Evolutionary conservation across 805 yeast genomes (phyloP), one percentile per base, ranked within the genome.

Genomic region (Candida montana): DNA sequence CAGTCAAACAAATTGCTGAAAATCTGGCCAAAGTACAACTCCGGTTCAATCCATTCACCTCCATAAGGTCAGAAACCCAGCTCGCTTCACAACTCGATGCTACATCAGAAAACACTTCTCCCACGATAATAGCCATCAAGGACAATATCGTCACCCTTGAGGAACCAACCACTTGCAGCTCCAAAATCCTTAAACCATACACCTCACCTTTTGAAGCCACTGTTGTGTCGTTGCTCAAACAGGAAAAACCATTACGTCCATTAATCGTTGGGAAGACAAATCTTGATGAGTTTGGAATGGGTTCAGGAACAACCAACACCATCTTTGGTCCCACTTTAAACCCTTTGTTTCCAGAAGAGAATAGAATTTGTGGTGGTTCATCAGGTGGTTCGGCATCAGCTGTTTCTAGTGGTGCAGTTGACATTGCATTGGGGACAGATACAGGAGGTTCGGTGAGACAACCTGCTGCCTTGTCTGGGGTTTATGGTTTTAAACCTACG

Each of bases 231-330:
- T 64, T 78, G 3, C 59, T 93, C n/a, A 37, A 31, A 20, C 59
- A 70, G 8, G 52, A 6, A 21, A 21, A 63, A 0, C 67, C 69
- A 2, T 26, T 13, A 26, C 87, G 89, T 0, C 72, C 75, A 13
- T 49, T 64, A 1, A 55, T 79, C 6, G 66, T 81, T 1, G 99
- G 96, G 0, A 93, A 91, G 60, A 74, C 95, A 2, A 93, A 91
- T 52, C 68, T 93, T 76, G 99, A 93, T 64, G 97, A 93, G 64
- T 93, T 93, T 66, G 99, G 96, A 3, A 93, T 93, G 99, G 99
- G 99, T 10, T 80, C 86, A 11, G 72, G 80, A 1, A 81, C 78
- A 12, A 65, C 77, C 2, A 69, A 76, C 50, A 72, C 83, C 0
- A 50, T 53, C 38, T 76, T 63, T 54, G 90, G 89, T 0, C 69